Base-by-base conservation (phyloP, 2,329 filamentous ascomycete genomes). In the Dactylellina leptospora region DNA sequence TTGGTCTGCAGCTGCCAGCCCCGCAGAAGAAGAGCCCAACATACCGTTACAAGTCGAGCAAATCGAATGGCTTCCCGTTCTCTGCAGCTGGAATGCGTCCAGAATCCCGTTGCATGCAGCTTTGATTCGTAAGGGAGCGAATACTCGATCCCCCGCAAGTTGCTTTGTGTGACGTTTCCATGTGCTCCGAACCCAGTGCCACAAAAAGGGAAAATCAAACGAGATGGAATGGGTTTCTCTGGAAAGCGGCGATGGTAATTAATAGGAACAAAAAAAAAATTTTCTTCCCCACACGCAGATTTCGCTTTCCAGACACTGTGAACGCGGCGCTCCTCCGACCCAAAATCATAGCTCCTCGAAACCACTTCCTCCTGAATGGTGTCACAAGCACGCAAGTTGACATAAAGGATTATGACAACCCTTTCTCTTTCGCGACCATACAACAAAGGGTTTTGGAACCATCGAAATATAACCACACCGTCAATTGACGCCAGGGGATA, bases 101-200 rank as follows among this genome's bases (percentile, higher is more conserved):
- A 51, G 33, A 61, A 40, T 27, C 8, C 23, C n/a, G 23, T 25
- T 53, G 58, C 58, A 61, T 64, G 60, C 50, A 56, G 38, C 40
- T 23, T 56, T 56, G 50, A 64, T 56, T 55, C 48, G 60, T 28
- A 48, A 44, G 13, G n/a, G n/a, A n/a, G n/a, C n/a, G n/a, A n/a
- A n/a, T n/a, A n/a, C n/a, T n/a, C n/a, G 36, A 28, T 54, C 48
- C 60, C 50, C 40, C 38, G 20, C 28, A 40, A 18, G 13, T 22
- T 38, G 20, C 13, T 36, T 58, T 66, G 50, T 66, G 61, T 44
- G 33, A 58, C 61, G 38, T 56, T 25, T 33, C 40, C 38, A 56
- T 64, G n/a, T n/a, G n/a, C n/a, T n/a, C n/a, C n/a, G n/a, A n/a
- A n/a, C n/a, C n/a, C n/a, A n/a, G 60, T 56, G 40, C 59, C 44